Evolutionary conservation across 169 alveolate species (phyloP), one percentile per base, ranked within the genome.

Genomic region (Plasmodium sp.): DNA sequence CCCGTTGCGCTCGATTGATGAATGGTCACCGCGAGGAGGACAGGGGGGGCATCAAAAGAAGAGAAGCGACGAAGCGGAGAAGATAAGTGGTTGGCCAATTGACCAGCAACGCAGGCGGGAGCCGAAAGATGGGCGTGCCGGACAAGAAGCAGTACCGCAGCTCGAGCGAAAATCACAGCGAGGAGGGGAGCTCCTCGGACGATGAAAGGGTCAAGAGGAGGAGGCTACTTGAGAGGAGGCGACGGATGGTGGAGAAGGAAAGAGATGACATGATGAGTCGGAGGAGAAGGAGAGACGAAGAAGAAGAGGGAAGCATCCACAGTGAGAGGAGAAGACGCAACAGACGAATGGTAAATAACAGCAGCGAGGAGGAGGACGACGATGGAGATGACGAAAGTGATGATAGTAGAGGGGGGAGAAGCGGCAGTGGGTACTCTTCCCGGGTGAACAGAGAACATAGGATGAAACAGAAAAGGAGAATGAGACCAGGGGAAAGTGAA

Each of bases 81-180:
- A 6, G 27, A 5, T 39, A 39, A 39, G 56, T 10, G 22, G 14
- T 3, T 14, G 22, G 27, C 48, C 6, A 43, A 80, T 73, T n/a
- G 84, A 34, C 5, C 18, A 5, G 14, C 43, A n/a, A 48, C 48
- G 16, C 51, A 14, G 71, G 34, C 75, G 54, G 18, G 16, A 36
- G 18, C 10, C 14, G 51, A 54, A 86, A 77, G 43, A 58, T 33
- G 80, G 85, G 51, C 10, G 51, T 72, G 43, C 6, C 12, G 7
- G 93, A 86, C 33, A 86, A 74, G 71, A 86, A 77, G 80, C 18
- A 74, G 62, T 75, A 86, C 36, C 73, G 45, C 18, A 77, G 86
- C 71, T 41, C 93, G 4, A 75, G 34, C 34, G 93, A 86, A 51
- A 33, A 10, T 16, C 27, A 36, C 39, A 86, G 48, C 10, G 5